Evolutionary conservation across 768 basidiomycete genomes (phyloP).

Genomic region (Antrodiella citrinella): DNA sequence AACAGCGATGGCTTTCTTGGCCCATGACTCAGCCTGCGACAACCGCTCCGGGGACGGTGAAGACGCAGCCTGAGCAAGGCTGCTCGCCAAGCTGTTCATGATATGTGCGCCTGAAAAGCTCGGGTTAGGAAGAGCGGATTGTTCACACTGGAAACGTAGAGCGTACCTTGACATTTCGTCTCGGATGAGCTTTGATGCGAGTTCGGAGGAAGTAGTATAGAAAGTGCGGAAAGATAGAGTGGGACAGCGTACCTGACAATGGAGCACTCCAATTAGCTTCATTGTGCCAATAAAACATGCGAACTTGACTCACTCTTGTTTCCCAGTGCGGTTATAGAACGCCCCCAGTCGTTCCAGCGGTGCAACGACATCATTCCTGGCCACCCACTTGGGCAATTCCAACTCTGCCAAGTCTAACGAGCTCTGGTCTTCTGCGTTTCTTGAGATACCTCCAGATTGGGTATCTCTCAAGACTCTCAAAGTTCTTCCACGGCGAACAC

Average conservation of each 20-base stretch:
- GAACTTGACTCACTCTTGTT: constrained; percentile 41
- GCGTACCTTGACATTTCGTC: constrained; percentile 53
- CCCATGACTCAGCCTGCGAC: constrained; percentile 53
- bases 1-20: constrained; percentile 36
- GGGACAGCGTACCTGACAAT: constrained; percentile 48
- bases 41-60: constrained; percentile 28
- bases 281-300: constrained; percentile 9
- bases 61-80: constrained; percentile 25
- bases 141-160: too few relatives aligned
- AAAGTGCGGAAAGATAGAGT: constrained; percentile 58
- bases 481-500: constrained; percentile 36
- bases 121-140: too few relatives aligned
- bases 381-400: constrained; percentile 52
- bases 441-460: constrained; percentile 1
- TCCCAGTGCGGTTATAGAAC: constrained; percentile 49
- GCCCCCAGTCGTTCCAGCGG: constrained; percentile 61
- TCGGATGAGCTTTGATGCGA: constrained; percentile 26
- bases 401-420: constrained; percentile 32
- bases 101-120: constrained; percentile 32
- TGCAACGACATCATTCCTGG: constrained; percentile 51
- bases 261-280: constrained; percentile 2
- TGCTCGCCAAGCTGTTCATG: constrained; percentile 40
- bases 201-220: constrained; percentile 43
- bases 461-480: constrained; percentile 31
- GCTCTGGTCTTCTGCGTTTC: constrained; percentile 7